A percentile compares a stretch with the other conserved stretches of the same genome.
These are phyloP conservation scores for Blastomyces silverae DNA, from an alignment of 2,329 filamentous ascomycete genomes.

Conservation along the genomic window DNA sequence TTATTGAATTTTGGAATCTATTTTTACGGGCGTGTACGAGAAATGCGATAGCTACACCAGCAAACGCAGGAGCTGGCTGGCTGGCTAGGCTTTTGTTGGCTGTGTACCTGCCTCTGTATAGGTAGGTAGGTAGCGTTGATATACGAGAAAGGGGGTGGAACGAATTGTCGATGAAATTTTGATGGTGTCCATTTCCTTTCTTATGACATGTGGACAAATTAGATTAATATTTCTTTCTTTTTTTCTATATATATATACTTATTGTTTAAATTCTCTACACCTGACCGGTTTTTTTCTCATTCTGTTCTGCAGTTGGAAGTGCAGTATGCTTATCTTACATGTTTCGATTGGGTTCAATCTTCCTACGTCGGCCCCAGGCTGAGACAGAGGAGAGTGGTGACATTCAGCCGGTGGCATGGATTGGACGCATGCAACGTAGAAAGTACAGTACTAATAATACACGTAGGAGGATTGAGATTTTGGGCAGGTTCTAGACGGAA, in stretches of 20 bases:
- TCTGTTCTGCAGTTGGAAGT: too few species aligned
- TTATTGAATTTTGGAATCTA: neutral
- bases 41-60: neutral
- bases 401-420: too few species aligned
- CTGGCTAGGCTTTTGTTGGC: neutral
- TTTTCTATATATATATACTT: neutral
- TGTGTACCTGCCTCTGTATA: neutral
- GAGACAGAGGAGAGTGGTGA: too few species aligned
- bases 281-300: neutral
- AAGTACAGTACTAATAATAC: too few species aligned
- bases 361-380: too few species aligned
- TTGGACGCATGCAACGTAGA: too few species aligned
- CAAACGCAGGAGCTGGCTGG: neutral
- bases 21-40: neutral
- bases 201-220: neutral
- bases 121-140: neutral
- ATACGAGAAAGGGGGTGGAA: neutral
- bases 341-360: too few species aligned
- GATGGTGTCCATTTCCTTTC: neutral
- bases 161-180: slow-evolving; percentile 5
- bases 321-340: too few species aligned
- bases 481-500: too few species aligned
- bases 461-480: too few species aligned
- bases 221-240: neutral
- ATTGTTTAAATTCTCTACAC: neutral